These are phyloP conservation scores for Trichoderma oligosporum DNA, from an alignment of 2,329 filamentous ascomycete species.

Conservation along the genomic window DNA sequence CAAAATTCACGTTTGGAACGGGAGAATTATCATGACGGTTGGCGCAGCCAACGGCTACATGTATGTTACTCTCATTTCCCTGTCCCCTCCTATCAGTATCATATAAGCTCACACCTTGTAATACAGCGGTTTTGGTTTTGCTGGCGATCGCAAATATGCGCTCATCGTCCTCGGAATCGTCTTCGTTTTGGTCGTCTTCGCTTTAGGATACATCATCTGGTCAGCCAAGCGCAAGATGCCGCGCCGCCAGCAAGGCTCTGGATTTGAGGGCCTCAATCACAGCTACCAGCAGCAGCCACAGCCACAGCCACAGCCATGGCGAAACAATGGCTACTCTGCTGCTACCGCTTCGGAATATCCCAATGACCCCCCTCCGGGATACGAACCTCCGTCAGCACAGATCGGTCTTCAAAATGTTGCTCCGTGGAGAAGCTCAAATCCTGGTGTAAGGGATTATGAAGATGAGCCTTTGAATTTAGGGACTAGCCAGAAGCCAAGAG, in stretches of 20 bases:
- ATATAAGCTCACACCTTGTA: conserved; percentile 17
- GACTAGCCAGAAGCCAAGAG: conserved; percentile 31
- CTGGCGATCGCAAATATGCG: conserved; percentile 45
- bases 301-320: conserved; percentile 31
- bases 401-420: conserved; percentile 30
- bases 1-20: conserved; percentile 55
- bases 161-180: conserved; percentile 48
- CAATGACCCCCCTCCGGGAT: conserved; percentile 33
- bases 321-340: conserved; percentile 22
- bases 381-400: conserved; percentile 32
- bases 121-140: conserved; percentile 54
- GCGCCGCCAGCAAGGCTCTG: conserved; percentile 19
- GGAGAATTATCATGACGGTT: conserved; percentile 49
- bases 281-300: conserved; percentile 27
- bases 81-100: neutral
- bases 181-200: conserved; percentile 41
- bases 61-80: conserved; percentile 35
- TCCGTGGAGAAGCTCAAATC: conserved; percentile 26
- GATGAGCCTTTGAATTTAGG: conserved; percentile 31
- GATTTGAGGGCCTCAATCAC: conserved; percentile 21
- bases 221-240: conserved; percentile 27
- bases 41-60: conserved; percentile 56
- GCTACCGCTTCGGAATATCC: conserved; percentile 24
- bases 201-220: conserved; percentile 37
- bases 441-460: conserved; percentile 31